Base-by-base conservation (phyloP, 164 flowering plant species). In the Vitis rupestris region DNA sequence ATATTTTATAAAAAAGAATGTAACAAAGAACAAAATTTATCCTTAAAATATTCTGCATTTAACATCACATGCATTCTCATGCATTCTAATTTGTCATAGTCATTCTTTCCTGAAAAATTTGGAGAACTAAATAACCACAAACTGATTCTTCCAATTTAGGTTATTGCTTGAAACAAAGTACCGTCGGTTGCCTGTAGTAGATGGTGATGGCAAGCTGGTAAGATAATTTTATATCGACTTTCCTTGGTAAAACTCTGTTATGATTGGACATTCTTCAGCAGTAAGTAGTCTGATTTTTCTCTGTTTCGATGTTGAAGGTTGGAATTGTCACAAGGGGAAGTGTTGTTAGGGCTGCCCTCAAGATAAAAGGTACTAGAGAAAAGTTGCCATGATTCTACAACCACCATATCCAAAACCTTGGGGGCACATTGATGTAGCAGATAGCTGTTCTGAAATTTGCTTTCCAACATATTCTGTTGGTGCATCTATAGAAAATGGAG, bases 131-230 rank as follows among this genome's bases (percentile, higher is more conserved):
- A 8, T 57, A 9, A 2, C 17, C 3, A 37, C 14, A 15, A 51
- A 31, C 59, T 30, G 10, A 49, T 44, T 59, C 23, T 51, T 66
- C 53, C 63, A 50, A 37, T 51, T 27, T 54, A 87, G 91, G 81
- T 72, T 87, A 72, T 75, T 87, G 83, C 88, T 87, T 49, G 80
- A 83, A 67, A 85, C 88, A 23, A 85, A 85, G 65, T 83, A 69
- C 60, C 88, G 80, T 11, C 75, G 87, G 54, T 71, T 87, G 54
- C 91, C 91, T 11, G 91, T 87, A 37, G 88, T 87, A 47, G 91
- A 85, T 59, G 51, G 69, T 49, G 78, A 82, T 52, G 86, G 88
- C 10, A 83, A 78, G 71, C 81, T 87, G 87, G 91, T 87, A 81
- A 78, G 75, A 15, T 23, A 23, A 3, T 44, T 19, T 51, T 16